Percentiles rank a stretch among this genome's conserved stretches.
Conservation (phyloP, 768 basidiomycete genomes). For the Lyophyllum shimeji region DNA sequence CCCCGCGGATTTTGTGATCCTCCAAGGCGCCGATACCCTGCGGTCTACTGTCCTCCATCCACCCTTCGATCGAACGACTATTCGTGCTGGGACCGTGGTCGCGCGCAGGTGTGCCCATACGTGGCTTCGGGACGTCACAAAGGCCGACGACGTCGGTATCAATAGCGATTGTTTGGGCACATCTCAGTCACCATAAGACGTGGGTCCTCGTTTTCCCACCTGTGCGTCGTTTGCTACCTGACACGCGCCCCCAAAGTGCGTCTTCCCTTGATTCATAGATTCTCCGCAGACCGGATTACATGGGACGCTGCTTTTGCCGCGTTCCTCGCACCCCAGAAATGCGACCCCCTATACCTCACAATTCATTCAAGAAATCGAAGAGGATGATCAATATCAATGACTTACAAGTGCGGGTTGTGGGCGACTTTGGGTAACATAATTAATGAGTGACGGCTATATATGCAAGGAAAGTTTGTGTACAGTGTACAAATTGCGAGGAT, state of each 20-base stretch:
- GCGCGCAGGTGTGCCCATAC: slow-evolving; percentile 32
- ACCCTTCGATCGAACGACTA: slow-evolving; percentile 48
- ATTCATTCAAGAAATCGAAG: background rate
- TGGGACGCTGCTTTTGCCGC: background rate
- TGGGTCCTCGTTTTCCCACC: background rate
- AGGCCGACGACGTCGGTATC: background rate
- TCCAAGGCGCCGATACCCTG: slow-evolving; percentile 46
- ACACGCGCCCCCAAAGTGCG: background rate
- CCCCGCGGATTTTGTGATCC: slow-evolving; percentile 57
- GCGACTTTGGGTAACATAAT: background rate
- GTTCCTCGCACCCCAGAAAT: background rate
- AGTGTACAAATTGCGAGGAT: slow-evolving; percentile 4
- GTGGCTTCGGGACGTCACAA: slow-evolving; percentile 29
- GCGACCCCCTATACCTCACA: background rate
- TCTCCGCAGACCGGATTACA: background rate
- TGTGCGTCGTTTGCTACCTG: background rate
- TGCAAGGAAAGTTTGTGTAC: background rate
- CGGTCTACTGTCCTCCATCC: slow-evolving; percentile 52
- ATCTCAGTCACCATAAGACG: background rate
- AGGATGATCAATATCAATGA: background rate
- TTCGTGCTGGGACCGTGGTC: slow-evolving; percentile 44
- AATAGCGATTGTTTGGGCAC: background rate
- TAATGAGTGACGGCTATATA: background rate
- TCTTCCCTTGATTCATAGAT: slow-evolving; percentile 1
- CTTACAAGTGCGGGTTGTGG: background rate